Conservation (phyloP, 768 basidiomycete genomes). For the Leucocoprinus leucothites region DNA sequence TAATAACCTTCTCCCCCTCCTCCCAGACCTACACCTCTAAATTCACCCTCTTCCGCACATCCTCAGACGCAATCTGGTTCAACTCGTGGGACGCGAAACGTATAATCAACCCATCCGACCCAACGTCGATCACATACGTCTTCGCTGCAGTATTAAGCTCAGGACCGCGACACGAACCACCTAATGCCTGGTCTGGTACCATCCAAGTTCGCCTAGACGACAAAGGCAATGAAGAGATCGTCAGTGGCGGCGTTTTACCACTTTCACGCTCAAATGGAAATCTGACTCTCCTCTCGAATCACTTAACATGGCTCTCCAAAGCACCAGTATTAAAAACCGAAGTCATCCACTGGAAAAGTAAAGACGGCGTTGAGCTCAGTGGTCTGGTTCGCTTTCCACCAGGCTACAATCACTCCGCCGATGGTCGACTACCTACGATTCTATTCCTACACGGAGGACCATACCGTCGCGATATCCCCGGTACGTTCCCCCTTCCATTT, state of each 20-base stretch:
- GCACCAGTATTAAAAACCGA: slow-evolving; percentile 24
- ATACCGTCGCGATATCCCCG: slow-evolving; percentile 24
- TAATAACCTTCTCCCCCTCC: slow-evolving; percentile 21
- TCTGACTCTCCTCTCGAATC: slow-evolving; percentile 25
- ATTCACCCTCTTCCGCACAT: slow-evolving; percentile 26
- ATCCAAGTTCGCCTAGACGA: slow-evolving; percentile 13
- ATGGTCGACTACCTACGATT: slow-evolving; percentile 5
- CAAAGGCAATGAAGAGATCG: slow-evolving; percentile 13
- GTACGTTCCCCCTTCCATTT: slow-evolving; percentile 3
- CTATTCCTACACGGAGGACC: slow-evolving; percentile 11
- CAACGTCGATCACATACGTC: slow-evolving; percentile 22
- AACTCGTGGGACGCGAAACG: slow-evolving; percentile 32
- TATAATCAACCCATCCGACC: slow-evolving; percentile 15
- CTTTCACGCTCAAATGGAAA: slow-evolving; percentile 2
- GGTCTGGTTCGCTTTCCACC: slow-evolving; percentile 31
- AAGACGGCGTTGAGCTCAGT: slow-evolving; percentile 26
- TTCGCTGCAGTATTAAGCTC: slow-evolving; percentile 32
- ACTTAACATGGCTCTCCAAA: slow-evolving; percentile 29
- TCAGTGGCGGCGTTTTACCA: background rate
- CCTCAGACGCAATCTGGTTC: slow-evolving; percentile 33
- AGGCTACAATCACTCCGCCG: slow-evolving; percentile 12
- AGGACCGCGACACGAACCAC: slow-evolving; percentile 27
- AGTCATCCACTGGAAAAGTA: slow-evolving; percentile 25
- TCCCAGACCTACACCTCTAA: slow-evolving; percentile 12
- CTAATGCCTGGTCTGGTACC: slow-evolving; percentile 31